phyloP scores from a whole-genome alignment of 495 filamentous ascomycete species.

The Neurospora sp. region DNA sequence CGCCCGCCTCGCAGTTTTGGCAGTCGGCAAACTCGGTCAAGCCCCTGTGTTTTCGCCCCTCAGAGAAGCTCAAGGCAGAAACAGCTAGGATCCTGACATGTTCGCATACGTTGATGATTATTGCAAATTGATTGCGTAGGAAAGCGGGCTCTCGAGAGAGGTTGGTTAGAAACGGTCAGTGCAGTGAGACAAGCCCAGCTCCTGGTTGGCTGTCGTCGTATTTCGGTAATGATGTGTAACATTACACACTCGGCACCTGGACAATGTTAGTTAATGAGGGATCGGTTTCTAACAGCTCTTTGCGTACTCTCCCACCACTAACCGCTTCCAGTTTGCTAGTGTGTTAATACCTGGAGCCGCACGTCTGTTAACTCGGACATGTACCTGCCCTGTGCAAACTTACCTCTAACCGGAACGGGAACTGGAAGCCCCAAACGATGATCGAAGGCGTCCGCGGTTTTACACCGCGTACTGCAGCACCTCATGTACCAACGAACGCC shows the following conservation, averaged over 20 bases:
- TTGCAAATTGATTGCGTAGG: neutral
- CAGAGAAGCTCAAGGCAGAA: neutral
- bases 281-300: neutral
- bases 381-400: neutral
- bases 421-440: neutral
- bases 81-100: neutral
- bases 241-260: neutral
- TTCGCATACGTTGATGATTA: neutral
- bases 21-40: neutral
- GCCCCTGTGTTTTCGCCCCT: neutral
- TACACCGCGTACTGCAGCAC: neutral
- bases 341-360: neutral
- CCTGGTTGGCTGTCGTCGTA: neutral
- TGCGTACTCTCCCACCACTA: neutral
- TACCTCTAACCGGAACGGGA: neutral
- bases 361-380: neutral
- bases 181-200: neutral
- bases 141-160: neutral
- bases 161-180: neutral
- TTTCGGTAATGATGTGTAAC: neutral
- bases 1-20: neutral
- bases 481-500: neutral
- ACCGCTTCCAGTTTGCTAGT: neutral
- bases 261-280: neutral
- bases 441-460: neutral